phyloP scores from a whole-genome alignment of 1,139 yeast species.

The Saccharomyces hybrid region DNA sequence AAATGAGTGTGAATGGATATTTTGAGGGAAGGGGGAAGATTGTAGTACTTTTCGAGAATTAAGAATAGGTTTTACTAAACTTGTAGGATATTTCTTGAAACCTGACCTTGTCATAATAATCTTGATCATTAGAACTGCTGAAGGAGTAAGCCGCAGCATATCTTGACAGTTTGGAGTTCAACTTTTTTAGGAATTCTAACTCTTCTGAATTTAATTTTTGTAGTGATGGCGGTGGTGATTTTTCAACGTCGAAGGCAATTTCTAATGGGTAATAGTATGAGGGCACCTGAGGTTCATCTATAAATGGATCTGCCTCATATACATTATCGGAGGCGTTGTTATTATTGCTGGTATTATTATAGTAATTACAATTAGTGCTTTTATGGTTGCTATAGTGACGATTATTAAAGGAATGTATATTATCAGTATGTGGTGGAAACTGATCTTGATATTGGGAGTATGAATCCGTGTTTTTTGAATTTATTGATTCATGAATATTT shows the following conservation, averaged over 20 bases:
- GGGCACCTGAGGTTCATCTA: not conserved
- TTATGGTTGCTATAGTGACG: not conserved
- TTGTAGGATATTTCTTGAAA: constrained; percentile 31
- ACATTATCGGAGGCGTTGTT: not conserved
- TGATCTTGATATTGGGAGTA: not conserved
- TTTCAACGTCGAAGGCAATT: constrained; percentile 2
- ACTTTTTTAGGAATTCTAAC: constrained; percentile 13
- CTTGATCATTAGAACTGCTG: constrained; percentile 22
- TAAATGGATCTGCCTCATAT: not conserved
- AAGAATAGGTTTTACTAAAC: constrained; percentile 28
- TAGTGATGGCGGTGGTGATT: not conserved
- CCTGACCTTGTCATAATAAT: constrained; percentile 28
- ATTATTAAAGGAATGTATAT: not conserved
- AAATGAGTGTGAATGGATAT: too few species aligned
- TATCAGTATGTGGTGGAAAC: not conserved
- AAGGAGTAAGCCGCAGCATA: constrained; percentile 18
- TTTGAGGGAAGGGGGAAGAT: not conserved
- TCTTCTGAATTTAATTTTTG: constrained; percentile 6
- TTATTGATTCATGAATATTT: not conserved
- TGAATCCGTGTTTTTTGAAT: not conserved
- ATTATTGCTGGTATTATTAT: not conserved
- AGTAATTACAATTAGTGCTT: not conserved
- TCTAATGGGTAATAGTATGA: constrained; percentile 8
- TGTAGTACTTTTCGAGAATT: not conserved
- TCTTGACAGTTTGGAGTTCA: constrained; percentile 19